These are phyloP conservation scores for Kodamaea hsintzibuensis DNA, from an alignment of 805 yeast genomes.

Conservation along the genomic window DNA sequence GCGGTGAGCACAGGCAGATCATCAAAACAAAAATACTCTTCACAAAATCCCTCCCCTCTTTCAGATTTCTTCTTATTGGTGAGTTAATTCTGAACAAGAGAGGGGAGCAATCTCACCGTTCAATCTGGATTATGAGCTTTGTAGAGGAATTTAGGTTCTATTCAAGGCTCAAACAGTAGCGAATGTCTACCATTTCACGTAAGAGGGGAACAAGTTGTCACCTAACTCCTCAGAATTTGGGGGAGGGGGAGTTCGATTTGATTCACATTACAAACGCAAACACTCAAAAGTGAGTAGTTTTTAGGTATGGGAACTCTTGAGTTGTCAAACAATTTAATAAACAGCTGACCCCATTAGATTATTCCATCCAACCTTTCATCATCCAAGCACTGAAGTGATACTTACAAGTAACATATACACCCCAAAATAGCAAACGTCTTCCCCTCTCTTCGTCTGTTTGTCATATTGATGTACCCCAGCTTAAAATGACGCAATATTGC, in stretches of 20 bases:
- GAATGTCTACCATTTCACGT: not conserved
- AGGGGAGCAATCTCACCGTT: not conserved
- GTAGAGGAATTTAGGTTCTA: not conserved
- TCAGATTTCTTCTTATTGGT: not conserved
- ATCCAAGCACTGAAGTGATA: no score
- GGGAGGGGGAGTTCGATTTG: no score
- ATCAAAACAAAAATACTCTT: no score
- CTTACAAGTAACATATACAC: not conserved
- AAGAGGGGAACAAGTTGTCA: not conserved
- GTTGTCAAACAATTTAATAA: no score
- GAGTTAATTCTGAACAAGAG: not conserved
- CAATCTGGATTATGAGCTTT: not conserved
- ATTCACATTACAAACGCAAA: no score
- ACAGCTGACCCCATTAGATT: no score
- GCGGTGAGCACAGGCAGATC: not conserved
- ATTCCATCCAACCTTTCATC: no score
- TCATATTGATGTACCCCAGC: not conserved
- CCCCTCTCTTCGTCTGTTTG: not conserved
- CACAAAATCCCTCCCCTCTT: not conserved
- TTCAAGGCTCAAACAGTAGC: not conserved
- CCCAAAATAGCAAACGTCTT: not conserved
- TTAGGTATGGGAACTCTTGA: no score
- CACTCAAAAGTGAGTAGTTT: no score
- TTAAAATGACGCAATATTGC: not conserved
- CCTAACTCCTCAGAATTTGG: no score